A percentile compares a stretch with the other conserved stretches of the same genome.
Evolutionary conservation across 768 basidiomycete species (phyloP).

Genomic region (Clathrus columnatus): DNA sequence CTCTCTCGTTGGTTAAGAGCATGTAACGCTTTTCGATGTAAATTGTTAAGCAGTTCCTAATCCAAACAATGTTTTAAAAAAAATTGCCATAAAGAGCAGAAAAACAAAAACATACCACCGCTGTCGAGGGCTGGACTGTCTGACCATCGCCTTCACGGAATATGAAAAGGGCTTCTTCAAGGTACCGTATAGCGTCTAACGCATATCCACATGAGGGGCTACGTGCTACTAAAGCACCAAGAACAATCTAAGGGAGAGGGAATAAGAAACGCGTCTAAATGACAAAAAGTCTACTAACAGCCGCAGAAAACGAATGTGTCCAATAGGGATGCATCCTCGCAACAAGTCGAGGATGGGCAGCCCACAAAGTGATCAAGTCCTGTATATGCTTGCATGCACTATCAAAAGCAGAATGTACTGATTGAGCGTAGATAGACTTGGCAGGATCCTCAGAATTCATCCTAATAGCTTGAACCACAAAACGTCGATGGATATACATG

Average conservation of each 20-base stretch:
- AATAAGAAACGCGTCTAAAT: not conserved
- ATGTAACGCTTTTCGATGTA: constrained; percentile 3
- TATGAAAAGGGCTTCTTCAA: constrained; percentile 1
- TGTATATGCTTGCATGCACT: constrained; percentile 38
- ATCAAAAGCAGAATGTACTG: constrained; percentile 68
- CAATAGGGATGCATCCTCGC: constrained; percentile 10
- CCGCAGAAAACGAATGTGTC: constrained; percentile 10
- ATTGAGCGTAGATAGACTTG: constrained; percentile 61
- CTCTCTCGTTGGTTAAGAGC: not conserved
- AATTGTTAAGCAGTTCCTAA: constrained; percentile 6
- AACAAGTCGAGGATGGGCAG: constrained; percentile 4
- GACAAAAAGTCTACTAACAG: not conserved
- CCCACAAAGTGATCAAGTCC: not conserved
- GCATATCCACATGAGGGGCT: constrained; percentile 2
- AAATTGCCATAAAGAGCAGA: not conserved
- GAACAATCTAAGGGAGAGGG: not conserved
- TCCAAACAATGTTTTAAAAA: not conserved
- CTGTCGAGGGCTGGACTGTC: constrained; percentile 4
- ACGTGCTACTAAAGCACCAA: constrained; percentile 7
- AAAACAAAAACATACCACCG: constrained; percentile 2
- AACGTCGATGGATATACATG: constrained; percentile 62
- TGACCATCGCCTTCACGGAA: not conserved
- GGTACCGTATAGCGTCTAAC: not conserved
- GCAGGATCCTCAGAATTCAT: constrained; percentile 67
- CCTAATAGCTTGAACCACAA: constrained; percentile 64